A percentile compares a stretch with the other conserved stretches of the same genome.
Evolutionary conservation across 192 early-diverging fungal genomes (phyloP).

Genomic region (Coemansia sp.): DNA sequence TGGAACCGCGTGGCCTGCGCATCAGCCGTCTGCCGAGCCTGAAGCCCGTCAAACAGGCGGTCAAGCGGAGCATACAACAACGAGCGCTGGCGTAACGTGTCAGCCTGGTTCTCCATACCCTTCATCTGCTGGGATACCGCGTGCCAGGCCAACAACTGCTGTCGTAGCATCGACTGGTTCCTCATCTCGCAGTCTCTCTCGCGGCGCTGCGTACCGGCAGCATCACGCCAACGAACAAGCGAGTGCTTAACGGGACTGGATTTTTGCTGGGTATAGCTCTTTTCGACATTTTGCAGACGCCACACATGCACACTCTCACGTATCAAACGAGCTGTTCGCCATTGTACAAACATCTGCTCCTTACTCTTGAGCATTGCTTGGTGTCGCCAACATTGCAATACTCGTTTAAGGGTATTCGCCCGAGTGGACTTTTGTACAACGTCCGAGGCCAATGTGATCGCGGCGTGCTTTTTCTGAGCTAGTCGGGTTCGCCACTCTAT

Average conservation of each 20-base stretch:
- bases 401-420: neutral
- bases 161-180: neutral
- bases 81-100: conserved; percentile 9
- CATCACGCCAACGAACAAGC: conserved; percentile 18
- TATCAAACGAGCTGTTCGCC: neutral
- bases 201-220: conserved; percentile 7
- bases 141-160: conserved; percentile 7
- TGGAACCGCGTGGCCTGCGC: conserved; percentile 2
- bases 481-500: neutral
- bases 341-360: neutral
- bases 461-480: neutral
- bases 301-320: neutral
- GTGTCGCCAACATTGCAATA: conserved; percentile 4
- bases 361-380: neutral
- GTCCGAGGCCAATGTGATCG: neutral
- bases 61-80: neutral
- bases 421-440: neutral
- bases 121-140: neutral
- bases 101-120: conserved; percentile 13
- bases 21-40: neutral
- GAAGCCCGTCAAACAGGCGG: neutral
- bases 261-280: conserved; percentile 1
- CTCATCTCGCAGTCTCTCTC: conserved; percentile 5
- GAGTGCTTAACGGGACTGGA: neutral
- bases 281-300: conserved; percentile 4